Evolutionary conservation across 1,139 yeast genomes (phyloP), one percentile per base, ranked within the genome.

Genomic region (Suhomyces taliae): DNA sequence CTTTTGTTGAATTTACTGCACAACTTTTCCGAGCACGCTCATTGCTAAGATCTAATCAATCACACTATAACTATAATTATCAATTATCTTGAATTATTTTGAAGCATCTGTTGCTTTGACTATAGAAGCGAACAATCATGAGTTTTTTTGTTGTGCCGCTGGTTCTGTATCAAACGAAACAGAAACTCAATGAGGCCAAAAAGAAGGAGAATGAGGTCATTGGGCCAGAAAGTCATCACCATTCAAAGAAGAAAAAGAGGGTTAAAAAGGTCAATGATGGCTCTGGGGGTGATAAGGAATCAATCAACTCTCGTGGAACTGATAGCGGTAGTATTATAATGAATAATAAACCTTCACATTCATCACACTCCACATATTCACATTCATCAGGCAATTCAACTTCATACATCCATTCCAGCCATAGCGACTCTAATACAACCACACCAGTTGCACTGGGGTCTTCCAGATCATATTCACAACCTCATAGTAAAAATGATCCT

Each of bases 101-200:
- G 24, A 19, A 29, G 32, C 32, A 15, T 14, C 33, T 5, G 15
- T 9, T 11, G 19, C 24, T 15, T 6, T n/a, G 35, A 19, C 8
- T 27, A 29, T 29, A 9, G 32, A 4, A 29, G n/a, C 11, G 32
- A 29, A 9, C 7, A 6, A 32, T 19, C 10, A 57, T 57, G 61
- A 55, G 56, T 39, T 57, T 46, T 49, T 56, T 53, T 32, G 54
- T 53, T 19, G 58, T 56, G 6, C 57, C 58, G 8, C 50, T 48
- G 47, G 58, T 57, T 27, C 53, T 52, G 50, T 55, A 53, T 43
- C 61, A 57, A 47, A 54, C 60, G 19, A 50, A 55, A 42, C 54
- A 56, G 48, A 54, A 53, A 46, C 49, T 57, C 10, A 50, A 53
- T 9, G 47, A 53, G 37, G 50, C 50, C 19, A 51, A 54, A 40